Evolutionary conservation across 257 asterid species (phyloP).

Genomic region (Solanum pennellii): DNA sequence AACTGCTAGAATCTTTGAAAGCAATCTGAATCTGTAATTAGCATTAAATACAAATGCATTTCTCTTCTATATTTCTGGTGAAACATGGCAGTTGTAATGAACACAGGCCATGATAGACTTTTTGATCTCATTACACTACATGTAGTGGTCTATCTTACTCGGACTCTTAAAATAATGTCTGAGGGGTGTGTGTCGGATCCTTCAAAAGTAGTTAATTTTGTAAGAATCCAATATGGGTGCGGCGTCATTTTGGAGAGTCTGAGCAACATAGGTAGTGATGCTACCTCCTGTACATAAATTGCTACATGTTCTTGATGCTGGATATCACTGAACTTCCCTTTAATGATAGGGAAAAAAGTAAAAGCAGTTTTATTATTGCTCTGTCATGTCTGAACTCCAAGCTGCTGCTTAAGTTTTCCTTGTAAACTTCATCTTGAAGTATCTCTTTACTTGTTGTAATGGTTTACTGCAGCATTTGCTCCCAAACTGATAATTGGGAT

Average conservation of each 20-base stretch:
- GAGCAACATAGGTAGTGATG: neutral
- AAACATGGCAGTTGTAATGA: neutral
- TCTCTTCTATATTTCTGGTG: neutral
- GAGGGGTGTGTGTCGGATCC: neutral
- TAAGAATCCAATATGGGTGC: neutral
- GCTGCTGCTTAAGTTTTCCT: neutral
- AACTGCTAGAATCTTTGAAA: neutral
- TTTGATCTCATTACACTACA: neutral
- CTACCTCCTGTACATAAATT: neutral
- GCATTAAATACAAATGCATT: neutral
- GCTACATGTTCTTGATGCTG: neutral
- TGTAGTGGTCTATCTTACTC: neutral
- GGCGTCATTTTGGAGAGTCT: neutral
- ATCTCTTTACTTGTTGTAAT: constrained; percentile 2
- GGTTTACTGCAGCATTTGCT: constrained; percentile 60
- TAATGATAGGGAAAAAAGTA: neutral
- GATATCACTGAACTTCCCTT: neutral
- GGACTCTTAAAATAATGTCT: neutral
- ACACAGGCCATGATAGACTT: neutral
- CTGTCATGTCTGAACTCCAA: neutral
- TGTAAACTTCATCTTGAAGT: neutral
- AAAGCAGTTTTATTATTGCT: neutral
- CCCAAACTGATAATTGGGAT: constrained; percentile 50
- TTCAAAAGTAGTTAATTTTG: neutral
- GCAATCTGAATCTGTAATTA: neutral